Conservation (phyloP, 1,139 yeast species). For the Debaryomyces fabryi region DNA sequence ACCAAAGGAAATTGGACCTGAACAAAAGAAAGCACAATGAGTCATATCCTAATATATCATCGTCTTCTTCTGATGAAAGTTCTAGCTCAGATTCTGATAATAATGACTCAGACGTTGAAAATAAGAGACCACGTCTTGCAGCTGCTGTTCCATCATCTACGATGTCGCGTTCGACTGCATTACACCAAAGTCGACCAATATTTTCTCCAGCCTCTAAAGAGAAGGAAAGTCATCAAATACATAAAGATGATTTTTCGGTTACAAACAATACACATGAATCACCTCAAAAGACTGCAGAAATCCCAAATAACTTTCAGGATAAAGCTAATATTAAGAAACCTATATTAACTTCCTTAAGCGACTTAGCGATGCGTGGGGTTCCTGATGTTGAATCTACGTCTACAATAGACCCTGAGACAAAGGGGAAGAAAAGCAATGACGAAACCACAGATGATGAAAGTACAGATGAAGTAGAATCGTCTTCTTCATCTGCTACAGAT, state of each 20-base stretch:
- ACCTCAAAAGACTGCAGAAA: constrained; percentile 8
- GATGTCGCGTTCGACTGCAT: background rate
- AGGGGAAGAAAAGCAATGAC: constrained; percentile 5
- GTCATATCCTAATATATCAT: background rate
- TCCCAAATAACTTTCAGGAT: constrained; percentile 21
- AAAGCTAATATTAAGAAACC: constrained; percentile 25
- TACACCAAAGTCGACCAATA: background rate
- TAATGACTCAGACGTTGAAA: constrained; percentile 14
- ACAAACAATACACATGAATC: background rate
- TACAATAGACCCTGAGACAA: background rate
- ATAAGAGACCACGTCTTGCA: constrained; percentile 18
- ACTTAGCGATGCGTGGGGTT: constrained; percentile 58
- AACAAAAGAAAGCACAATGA: background rate
- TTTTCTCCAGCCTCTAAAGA: background rate
- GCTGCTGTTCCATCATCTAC: constrained; percentile 19
- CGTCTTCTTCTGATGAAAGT: constrained; percentile 3
- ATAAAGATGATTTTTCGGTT: background rate
- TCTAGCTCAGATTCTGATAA: constrained; percentile 9
- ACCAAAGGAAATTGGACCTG: background rate
- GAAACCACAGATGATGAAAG: constrained; percentile 8
- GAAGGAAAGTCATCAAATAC: background rate
- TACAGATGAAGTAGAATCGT: constrained; percentile 2
- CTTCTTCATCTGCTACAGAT: constrained; percentile 18
- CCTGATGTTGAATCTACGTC: constrained; percentile 51
- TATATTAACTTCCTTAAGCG: constrained; percentile 54